Base-by-base conservation (phyloP, 176 grass and related monocot genomes). In the Oryza rufipogon region DNA sequence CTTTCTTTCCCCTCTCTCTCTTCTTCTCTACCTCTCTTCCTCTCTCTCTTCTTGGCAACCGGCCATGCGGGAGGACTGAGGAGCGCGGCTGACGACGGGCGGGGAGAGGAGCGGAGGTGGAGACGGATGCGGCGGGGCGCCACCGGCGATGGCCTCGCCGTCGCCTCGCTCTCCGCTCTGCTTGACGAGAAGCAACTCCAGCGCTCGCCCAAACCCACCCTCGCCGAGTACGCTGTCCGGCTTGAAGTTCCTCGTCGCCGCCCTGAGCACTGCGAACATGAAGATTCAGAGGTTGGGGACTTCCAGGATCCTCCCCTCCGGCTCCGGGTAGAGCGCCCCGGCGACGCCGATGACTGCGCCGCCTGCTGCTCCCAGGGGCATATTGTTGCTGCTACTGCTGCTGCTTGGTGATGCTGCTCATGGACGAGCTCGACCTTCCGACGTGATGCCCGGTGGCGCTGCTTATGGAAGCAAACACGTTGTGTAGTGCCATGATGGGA, bases 271-370 rank as follows among this genome's bases (percentile, higher is more conserved):
- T 2, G 71, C 82, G 60, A 92, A 92, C 30, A 88, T 86, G 88
- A 92, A 95, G 44, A 91, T 19, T 34, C 88, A 86, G 66, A 95
- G 80, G 84, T 92, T 87, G 0, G 93, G 90, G 26, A 56, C 22
- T 80, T 92, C 90, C 79, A 95, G 86, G 86, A 95, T 95, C 85
- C 66, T 79, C 15, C 93, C 90, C 46, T 92, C 93, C 23, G 67
- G 76, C 76, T 95, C 93, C 34, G 70, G 64, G 26, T 36, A 54
- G 34, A n/a, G 26, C 23, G 4, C 70, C 16, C 10, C 60, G 54
- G 42, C 34, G 34, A 36, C 0, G 34, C 2, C 8, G 22, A 30
- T 8, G 22, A 20, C 49, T 5, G 2, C 64, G 38, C 6, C 12
- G 58, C 9, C 14, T 13, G 20, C 2, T 0, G 6, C 34, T 5